Percentiles rank a stretch among this genome's conserved stretches.
These are phyloP conservation scores for Allium fistulosum DNA, from an alignment of 106 monocot genomes.

Conservation along the genomic window DNA sequence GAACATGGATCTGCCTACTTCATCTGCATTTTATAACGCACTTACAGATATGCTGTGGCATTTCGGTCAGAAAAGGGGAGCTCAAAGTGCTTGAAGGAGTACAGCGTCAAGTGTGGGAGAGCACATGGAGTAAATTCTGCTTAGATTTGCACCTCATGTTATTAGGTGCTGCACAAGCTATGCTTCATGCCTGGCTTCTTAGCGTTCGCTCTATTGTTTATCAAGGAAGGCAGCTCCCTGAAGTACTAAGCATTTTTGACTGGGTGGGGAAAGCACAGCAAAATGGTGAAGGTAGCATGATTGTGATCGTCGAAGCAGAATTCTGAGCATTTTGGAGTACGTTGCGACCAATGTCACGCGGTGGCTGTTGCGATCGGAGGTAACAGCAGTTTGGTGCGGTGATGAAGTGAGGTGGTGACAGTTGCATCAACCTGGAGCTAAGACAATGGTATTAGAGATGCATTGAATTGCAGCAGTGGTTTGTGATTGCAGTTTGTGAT, in stretches of 20 bases:
- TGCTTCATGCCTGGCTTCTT: slow-evolving; percentile 73
- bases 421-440: too few relatives aligned
- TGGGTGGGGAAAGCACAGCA: slow-evolving; percentile 82
- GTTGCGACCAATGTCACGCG: too few relatives aligned
- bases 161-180: slow-evolving; percentile 66
- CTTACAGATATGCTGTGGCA: slow-evolving; percentile 98
- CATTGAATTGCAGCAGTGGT: too few relatives aligned
- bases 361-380: too few relatives aligned
- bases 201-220: slow-evolving; percentile 43
- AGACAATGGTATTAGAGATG: too few relatives aligned
- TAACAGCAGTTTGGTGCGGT: too few relatives aligned
- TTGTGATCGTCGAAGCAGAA: too few relatives aligned
- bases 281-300: too few relatives aligned
- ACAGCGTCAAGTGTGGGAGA: slow-evolving; percentile 60
- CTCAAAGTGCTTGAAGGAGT: slow-evolving; percentile 84
- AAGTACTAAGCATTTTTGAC: slow-evolving; percentile 61
- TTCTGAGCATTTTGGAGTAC: too few relatives aligned
- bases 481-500: too few relatives aligned
- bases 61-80: slow-evolving; percentile 83
- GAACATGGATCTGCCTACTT: slow-evolving; percentile 79
- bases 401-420: too few relatives aligned
- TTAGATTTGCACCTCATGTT: slow-evolving; percentile 80
- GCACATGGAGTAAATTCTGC: slow-evolving; percentile 42
- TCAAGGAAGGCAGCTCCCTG: slow-evolving; percentile 41
- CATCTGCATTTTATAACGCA: slow-evolving; percentile 97